Conservation (phyloP, 495 filamentous ascomycete genomes). For the Podospora comata region DNA sequence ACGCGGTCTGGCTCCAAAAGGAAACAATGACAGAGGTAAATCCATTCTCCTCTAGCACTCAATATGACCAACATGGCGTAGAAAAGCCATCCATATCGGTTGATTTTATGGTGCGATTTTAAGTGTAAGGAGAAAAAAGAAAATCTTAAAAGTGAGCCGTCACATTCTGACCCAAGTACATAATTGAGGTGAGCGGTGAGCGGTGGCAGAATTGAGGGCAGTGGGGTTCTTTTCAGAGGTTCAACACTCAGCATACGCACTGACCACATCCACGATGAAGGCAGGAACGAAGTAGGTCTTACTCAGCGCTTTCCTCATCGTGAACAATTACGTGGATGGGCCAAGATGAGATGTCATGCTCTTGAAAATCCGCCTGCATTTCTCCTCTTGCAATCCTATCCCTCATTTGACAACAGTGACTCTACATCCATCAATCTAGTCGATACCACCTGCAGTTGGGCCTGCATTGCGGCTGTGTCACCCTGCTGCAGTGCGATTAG, state of each 20-base stretch:
- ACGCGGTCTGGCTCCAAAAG: background rate
- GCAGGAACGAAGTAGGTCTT: background rate
- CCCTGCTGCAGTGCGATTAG: background rate
- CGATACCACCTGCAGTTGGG: background rate
- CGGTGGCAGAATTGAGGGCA: background rate
- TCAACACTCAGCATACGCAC: background rate
- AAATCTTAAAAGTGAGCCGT: background rate
- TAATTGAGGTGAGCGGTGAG: background rate
- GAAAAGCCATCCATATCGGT: conserved; percentile 1
- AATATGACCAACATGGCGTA: conserved; percentile 1
- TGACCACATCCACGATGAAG: background rate
- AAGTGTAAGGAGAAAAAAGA: background rate
- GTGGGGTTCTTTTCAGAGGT: background rate
- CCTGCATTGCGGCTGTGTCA: background rate
- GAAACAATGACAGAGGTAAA: conserved; percentile 2
- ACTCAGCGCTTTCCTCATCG: background rate
- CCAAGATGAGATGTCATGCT: background rate
- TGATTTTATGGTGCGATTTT: conserved; percentile 1
- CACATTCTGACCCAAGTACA: background rate
- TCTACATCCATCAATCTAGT: background rate
- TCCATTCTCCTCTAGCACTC: conserved; percentile 1
- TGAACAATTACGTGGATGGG: background rate
- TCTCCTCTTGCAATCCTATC: background rate
- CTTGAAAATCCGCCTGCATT: background rate
- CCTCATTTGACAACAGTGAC: background rate